A percentile compares a stretch with the other conserved stretches of the same genome.
Evolutionary conservation across 208 protist genomes (phyloP).

Genomic region (Wallacemonas sp.): DNA sequence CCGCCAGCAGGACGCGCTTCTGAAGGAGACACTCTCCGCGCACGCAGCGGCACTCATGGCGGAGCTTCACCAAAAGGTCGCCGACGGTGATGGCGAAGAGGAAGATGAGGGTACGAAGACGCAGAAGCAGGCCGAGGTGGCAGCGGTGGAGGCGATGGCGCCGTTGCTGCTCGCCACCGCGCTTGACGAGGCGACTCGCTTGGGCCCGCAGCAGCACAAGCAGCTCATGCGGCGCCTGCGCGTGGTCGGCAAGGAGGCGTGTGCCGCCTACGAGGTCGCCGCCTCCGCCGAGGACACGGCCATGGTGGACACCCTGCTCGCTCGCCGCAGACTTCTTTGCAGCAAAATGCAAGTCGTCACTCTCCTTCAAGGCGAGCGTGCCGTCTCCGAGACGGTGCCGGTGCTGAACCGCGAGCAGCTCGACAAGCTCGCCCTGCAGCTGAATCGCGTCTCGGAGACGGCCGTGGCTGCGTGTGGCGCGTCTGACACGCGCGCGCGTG

Average conservation of each 20-base stretch:
- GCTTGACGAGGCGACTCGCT: background rate
- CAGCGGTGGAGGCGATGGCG: background rate
- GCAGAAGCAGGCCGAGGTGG: background rate
- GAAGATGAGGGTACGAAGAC: too few relatives aligned
- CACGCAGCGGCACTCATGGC: background rate
- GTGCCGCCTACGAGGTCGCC: background rate
- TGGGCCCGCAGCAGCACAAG: constrained; percentile 11
- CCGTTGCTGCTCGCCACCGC: background rate
- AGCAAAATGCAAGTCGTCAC: background rate
- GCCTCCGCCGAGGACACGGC: background rate
- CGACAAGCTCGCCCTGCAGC: background rate
- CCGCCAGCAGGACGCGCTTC: constrained; percentile 3
- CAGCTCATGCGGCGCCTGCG: constrained; percentile 1
- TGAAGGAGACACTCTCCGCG: background rate
- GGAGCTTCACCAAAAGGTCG: background rate
- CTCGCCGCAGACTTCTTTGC: background rate
- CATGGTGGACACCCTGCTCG: background rate
- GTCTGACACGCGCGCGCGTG: too few relatives aligned
- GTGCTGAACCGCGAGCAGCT: background rate
- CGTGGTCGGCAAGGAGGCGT: background rate
- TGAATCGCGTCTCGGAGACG: background rate
- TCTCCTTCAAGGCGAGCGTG: too few relatives aligned
- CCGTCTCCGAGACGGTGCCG: too few relatives aligned
- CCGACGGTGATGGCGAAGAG: background rate
- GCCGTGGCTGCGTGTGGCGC: background rate